Evolutionary conservation across 768 basidiomycete species (phyloP), one percentile per base, ranked within the genome.

Genomic region (Serpula lacrymans): DNA sequence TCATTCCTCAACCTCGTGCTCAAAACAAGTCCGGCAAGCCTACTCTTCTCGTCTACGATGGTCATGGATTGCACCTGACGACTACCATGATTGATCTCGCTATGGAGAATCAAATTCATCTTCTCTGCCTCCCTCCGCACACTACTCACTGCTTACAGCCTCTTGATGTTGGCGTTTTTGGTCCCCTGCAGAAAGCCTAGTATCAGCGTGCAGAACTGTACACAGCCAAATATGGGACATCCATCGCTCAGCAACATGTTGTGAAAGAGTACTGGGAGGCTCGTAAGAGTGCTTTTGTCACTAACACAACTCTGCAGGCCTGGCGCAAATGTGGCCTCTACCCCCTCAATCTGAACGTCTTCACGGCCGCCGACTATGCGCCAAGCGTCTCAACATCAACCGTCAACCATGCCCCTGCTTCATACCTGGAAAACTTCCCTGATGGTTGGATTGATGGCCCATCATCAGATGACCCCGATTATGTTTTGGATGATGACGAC

Each of bases 61-160:
- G 71, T 3, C 72, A 74, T 50, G 58, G 58, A 28, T 73, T 68
- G 0, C 71, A 74, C 49, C 43, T 43, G 22, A 57, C 51, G 1
- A 13, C 38, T 1, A 10, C 39, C 2, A 52, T 68, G 30, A 41
- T 50, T n/a, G 30, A 52, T n/a, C 40, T 58, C 18, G 68, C 62
- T 1, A 21, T 39, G 3, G 26, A 50, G 24, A 36, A 63, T 28
- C 32, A 48, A 6, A 67, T 69, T 32, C 51, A 64, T 29, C 44
- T 69, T 29, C 23, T 68, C 16, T 70, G 68, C 33, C 54, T 67
- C 22, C 57, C 61, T 5, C 49, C 62, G 9, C 68, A 69, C 37
- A 66, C 62, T 2, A 69, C 63, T 11, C 68, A 69, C 47, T 43
- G 34, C n/a, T 46, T 61, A 2, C 64, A 70, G 42, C 62, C 65